Base-by-base conservation (phyloP, 805 yeast species). In the Ogataea thermomethanolica region DNA sequence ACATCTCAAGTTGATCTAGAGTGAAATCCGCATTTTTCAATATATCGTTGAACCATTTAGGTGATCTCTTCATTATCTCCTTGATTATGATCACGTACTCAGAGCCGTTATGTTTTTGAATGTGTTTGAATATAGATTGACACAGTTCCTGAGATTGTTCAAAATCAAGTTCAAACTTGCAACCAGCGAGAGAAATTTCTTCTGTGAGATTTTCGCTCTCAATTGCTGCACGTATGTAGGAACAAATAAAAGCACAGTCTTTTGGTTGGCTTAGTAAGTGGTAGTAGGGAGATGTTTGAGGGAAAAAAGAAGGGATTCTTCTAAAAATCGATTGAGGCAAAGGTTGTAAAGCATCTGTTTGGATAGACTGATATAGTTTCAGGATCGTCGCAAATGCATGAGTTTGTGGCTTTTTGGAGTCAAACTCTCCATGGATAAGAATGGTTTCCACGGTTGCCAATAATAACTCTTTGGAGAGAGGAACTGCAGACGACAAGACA, bases 401-500 rank as follows among this genome's bases (percentile, higher is more conserved):
- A 29, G 36, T 21, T 9, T 47, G 46, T 5, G 52, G 17, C n/a
- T 32, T 36, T 5, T 37, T 14, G 56, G 63, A 35, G 54, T 33
- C 28, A 50, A 24, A 55, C 45, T 35, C 49, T 7, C 49, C 46
- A 13, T 51, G 41, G n/a, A 51, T 12, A 21, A 79, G 62, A 20
- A 84, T 73, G 1, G 84, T 78, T 44, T 74, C 78, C 25, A 76
- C 69, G 1, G 85, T 76, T 5, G 89, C 88, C 36, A 72, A 62
- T 12, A 78, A 62, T 11, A 84, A 75, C 10, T 71, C 71, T 48
- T 62, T 68, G 6, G 76, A 68, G 29, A 93, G 69, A 6, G 87
- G 83, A 35, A 81, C 72, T 33, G 91, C 82, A 3, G 91, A 71
- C 5, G 84, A 75, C 37, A 90, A 66, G 2, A 91, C 96, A 0